These are phyloP conservation scores for Monosporozyma aerobia DNA, from an alignment of 805 yeast species.

Conservation along the genomic window DNA sequence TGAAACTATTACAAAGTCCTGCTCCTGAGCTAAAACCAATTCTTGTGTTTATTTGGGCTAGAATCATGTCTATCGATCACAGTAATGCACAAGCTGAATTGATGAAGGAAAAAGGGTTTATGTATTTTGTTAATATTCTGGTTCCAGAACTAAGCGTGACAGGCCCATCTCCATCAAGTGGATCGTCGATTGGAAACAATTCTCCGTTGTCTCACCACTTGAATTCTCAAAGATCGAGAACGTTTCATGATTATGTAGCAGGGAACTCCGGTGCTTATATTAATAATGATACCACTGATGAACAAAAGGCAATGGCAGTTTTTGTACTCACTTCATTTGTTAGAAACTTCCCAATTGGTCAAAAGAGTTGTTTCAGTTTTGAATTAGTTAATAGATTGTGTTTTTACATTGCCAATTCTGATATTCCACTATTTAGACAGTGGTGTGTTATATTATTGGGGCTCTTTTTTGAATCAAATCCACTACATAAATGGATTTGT, in stretches of 20 bases:
- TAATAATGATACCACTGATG: conserved; percentile 44
- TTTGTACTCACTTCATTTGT: conserved; percentile 81
- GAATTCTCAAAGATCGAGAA: not conserved
- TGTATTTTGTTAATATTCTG: conserved; percentile 75
- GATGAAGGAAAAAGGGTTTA: conserved; percentile 82
- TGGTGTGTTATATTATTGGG: conserved; percentile 82
- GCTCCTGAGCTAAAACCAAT: conserved; percentile 94
- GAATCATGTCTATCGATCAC: conserved; percentile 93
- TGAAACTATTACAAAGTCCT: conserved; percentile 83
- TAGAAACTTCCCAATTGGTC: conserved; percentile 71
- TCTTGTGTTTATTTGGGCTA: conserved; percentile 91
- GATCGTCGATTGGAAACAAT: conserved; percentile 11
- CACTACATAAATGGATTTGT: conserved; percentile 66
- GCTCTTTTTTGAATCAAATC: conserved; percentile 62
- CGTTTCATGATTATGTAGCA: not conserved
- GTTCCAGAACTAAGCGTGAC: conserved; percentile 34
- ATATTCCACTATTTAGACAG: conserved; percentile 78
- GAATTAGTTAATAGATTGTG: conserved; percentile 64
- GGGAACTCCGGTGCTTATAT: conserved; percentile 4
- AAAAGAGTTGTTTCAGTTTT: conserved; percentile 64
- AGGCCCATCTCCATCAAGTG: conserved; percentile 10
- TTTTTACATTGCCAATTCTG: conserved; percentile 58
- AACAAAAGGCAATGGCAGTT: conserved; percentile 93
- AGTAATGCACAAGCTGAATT: conserved; percentile 85
- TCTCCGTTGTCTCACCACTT: conserved; percentile 10